Evolutionary conservation across 2,329 filamentous ascomycete species (phyloP), one percentile per base, ranked within the genome.

Genomic region (Microdochium bolleyi): DNA sequence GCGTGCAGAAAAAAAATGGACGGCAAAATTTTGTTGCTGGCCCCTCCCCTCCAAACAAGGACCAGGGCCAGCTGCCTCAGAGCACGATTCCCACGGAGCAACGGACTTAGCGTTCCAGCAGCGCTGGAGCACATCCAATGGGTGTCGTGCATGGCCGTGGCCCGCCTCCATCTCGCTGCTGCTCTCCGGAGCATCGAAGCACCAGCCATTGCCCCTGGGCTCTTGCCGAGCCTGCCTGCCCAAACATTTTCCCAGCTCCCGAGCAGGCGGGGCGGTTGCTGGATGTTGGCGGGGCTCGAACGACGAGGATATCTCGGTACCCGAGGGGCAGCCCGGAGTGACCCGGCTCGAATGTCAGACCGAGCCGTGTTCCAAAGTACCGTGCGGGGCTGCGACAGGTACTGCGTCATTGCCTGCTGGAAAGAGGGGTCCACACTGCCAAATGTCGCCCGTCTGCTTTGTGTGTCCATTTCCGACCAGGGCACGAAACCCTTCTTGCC

Each of bases 171-270:
- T 14, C 30, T 8, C 14, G 30, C 51, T 52, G 49, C 53, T 49
- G 52, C 51, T 49, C 48, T 27, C 48, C 41, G 24, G 48, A 32
- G 25, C 24, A 48, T 37, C 50, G 48, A 34, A 46, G 24, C 49
- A 19, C 37, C 30, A 27, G 34, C 37, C 22, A 32, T 52, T 48
- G 8, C 30, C 30, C 8, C 14, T 14, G 14, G 30, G 30, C 30
- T 34, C 8, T 8, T 52, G 44, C 24, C 46, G 25, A 48, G 51
- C 46, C 34, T 48, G 25, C 51, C 48, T 52, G 38, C 30, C 48
- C 24, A 44, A 50, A 10, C 24, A 34, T 37, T 27, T 53, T 21
- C 30, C 22, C 25, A n/a, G n/a, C n/a, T n/a, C n/a, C n/a, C n/a
- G n/a, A n/a, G n/a, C n/a, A n/a, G n/a, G n/a, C n/a, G n/a, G n/a